Base-by-base conservation (phyloP, 139 green algal species). In the Haematococcus sp. region DNA sequence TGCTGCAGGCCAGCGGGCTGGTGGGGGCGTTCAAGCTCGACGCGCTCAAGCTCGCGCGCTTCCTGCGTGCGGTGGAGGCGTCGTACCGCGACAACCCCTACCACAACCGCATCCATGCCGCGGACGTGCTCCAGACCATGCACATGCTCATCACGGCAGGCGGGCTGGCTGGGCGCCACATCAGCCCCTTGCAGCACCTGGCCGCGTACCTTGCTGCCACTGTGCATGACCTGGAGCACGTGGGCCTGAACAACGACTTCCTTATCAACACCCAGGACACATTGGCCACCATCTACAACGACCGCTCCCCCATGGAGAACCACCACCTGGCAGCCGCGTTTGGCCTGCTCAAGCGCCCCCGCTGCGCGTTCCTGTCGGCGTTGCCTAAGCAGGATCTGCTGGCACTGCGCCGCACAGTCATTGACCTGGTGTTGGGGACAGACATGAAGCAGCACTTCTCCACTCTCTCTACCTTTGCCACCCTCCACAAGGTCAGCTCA, bases 201-300 rank as follows among this genome's bases (percentile, higher is more conserved):
- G 76, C 76, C 4, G 46, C 63, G 9, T 88, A 88, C 76, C 71
- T 84, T 30, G 70, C 73, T 5, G 79, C 83, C 23, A 68, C 64
- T 16, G 71, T 77, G 31, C 71, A 77, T 44, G 71, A 77, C 71
- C 76, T 63, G 25, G 75, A 71, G 30, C 82, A 87, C 56, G 59
- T 54, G 1, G 82, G 82, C 28, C 46, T 87, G 28, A 87, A 74
- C 71, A 81, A 78, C 52, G 76, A 77, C 60, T 87, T 83, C 63
- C 60, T 87, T 4, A 44, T 84, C 2, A 56, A 61, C 27, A 75
- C 70, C 7, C 44, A 69, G 0, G 54, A 84, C 73, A 31, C 46
- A 19, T 66, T 84, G 27, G 75, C 82, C 19, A 34, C 82, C 3
- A 51, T 58, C 19, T 88, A 88, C 79, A 88, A 88, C 65, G 83